Percentiles rank a stretch among this genome's conserved stretches.
Evolutionary conservation across 805 yeast species (phyloP).

Genomic region (Starmerella sp.): DNA sequence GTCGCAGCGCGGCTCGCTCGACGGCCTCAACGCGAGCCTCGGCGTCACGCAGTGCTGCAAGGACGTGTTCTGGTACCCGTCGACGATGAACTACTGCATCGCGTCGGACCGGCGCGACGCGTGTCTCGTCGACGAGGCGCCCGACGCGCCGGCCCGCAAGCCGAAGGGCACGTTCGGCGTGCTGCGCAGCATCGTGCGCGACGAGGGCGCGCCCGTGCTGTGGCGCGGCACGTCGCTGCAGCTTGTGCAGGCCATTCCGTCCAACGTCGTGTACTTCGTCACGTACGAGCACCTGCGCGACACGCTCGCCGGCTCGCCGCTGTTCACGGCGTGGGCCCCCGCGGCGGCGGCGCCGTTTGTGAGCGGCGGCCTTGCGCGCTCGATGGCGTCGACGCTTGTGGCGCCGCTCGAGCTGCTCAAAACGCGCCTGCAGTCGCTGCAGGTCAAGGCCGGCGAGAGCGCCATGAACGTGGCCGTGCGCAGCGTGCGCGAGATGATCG

Average conservation of each 20-base stretch:
- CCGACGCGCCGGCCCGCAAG: background rate
- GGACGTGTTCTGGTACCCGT: constrained; percentile 32
- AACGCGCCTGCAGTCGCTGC: constrained; percentile 71
- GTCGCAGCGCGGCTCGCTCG: background rate
- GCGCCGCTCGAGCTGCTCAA: constrained; percentile 81
- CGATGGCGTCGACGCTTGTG: constrained; percentile 69
- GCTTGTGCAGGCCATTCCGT: constrained; percentile 74
- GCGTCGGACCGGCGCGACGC: constrained; percentile 24
- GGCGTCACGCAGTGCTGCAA: constrained; percentile 34
- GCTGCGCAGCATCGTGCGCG: constrained; percentile 46
- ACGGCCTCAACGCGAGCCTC: constrained; percentile 9
- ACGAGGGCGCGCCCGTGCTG: constrained; percentile 66
- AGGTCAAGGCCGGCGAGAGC: constrained; percentile 39
- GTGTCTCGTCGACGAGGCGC: constrained; percentile 2
- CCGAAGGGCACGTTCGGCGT: constrained; percentile 51
- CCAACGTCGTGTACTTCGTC: constrained; percentile 86
- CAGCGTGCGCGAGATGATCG: constrained; percentile 44
- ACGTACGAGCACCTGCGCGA: constrained; percentile 85
- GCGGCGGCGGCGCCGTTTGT: constrained; percentile 53
- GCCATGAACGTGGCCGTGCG: constrained; percentile 30
- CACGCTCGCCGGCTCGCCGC: constrained; percentile 35
- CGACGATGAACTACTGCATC: constrained; percentile 30
- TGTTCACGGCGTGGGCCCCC: constrained; percentile 18
- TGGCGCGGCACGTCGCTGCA: constrained; percentile 87
- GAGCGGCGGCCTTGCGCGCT: constrained; percentile 78